Evolutionary conservation across 805 yeast species (phyloP), one percentile per base, ranked within the genome.

Genomic region (Yarrowia sp.): DNA sequence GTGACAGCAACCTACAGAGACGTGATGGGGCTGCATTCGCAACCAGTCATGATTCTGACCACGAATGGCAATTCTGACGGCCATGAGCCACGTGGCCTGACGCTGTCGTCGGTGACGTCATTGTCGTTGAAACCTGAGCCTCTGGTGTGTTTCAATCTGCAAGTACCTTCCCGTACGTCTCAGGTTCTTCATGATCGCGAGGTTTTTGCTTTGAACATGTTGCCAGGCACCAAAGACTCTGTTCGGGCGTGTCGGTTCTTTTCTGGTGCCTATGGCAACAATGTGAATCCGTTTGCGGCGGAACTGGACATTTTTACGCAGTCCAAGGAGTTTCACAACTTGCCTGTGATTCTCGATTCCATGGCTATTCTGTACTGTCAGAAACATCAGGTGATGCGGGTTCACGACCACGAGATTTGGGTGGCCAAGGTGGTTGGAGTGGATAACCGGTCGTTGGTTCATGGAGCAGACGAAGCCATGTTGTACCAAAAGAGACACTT

Each of bases 371-470:
- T 76, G 49, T 67, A 72, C 38, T 76, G 78, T 58, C 59, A 64
- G 35, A 67, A 70, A 7, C 46, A 65, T 33, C 56, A 69, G 33
- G 67, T 70, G 14, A 36, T 72, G n/a, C 66, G 67, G 11, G 87
- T 91, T 0, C 92, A 89, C 67, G 91, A 89, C 71, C 98, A 93
- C 76, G 97, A 92, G 72, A 85, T 93, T 3, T 90, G 97, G 95
- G 84, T 92, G 4, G 97, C 90, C 3, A 81, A 83, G 66, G 96
- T 93, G 4, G 76, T 67, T n/a, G 54, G 65, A 2, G 68, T 70
- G 21, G 67, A 66, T 22, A 58, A 58, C 24, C 30, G 63, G 8
- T 28, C 52, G n/a, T 22, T 40, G 26, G 63, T 36, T 74, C 30
- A 81, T 81, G 9, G 67, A 68, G 56, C 44, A 2, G 62, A 43